Conservation (phyloP, 352 stramenopile genomes). For the Phytophthora sp. region DNA sequence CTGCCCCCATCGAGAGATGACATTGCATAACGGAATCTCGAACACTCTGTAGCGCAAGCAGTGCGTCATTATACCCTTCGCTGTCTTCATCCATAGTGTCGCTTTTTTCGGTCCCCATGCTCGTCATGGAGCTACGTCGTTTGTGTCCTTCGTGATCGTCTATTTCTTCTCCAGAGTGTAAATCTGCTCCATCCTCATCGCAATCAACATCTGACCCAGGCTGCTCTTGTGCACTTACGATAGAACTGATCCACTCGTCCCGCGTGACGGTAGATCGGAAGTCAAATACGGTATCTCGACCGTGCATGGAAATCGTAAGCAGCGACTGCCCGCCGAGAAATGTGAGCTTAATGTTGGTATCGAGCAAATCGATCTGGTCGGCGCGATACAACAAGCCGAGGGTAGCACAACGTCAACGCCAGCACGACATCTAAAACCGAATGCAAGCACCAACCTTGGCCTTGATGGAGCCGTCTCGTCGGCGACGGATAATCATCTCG, state of each 20-base stretch:
- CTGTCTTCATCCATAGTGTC: slow-evolving; percentile 35
- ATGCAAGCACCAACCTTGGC: slow-evolving; percentile 46
- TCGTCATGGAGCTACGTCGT: slow-evolving; percentile 13
- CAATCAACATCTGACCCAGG: slow-evolving; percentile 36
- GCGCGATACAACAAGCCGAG: background rate
- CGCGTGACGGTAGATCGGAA: slow-evolving; percentile 52
- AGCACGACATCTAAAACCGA: background rate
- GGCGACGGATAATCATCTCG: slow-evolving; percentile 53
- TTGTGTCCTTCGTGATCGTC: slow-evolving; percentile 21
- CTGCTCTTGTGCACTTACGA: slow-evolving; percentile 56
- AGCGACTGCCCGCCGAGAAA: slow-evolving; percentile 70
- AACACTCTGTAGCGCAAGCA: slow-evolving; percentile 63
- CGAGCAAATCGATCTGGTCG: slow-evolving; percentile 65
- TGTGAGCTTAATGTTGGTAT: slow-evolving; percentile 55
- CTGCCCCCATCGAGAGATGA: slow-evolving; percentile 51
- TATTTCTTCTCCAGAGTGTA: slow-evolving; percentile 52
- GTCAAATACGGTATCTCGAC: slow-evolving; percentile 53
- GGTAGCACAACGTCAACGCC: background rate
- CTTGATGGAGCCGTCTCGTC: slow-evolving; percentile 58
- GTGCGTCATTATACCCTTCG: slow-evolving; percentile 54
- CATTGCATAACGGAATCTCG: slow-evolving; percentile 72
- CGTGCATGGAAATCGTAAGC: slow-evolving; percentile 55
- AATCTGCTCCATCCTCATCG: slow-evolving; percentile 46
- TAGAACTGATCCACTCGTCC: slow-evolving; percentile 66
- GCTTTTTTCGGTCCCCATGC: slow-evolving; percentile 22